Percentiles rank a stretch among this genome's conserved stretches.
phyloP scores from a whole-genome alignment of 257 asterid genomes.

The Solanum pennellii region DNA sequence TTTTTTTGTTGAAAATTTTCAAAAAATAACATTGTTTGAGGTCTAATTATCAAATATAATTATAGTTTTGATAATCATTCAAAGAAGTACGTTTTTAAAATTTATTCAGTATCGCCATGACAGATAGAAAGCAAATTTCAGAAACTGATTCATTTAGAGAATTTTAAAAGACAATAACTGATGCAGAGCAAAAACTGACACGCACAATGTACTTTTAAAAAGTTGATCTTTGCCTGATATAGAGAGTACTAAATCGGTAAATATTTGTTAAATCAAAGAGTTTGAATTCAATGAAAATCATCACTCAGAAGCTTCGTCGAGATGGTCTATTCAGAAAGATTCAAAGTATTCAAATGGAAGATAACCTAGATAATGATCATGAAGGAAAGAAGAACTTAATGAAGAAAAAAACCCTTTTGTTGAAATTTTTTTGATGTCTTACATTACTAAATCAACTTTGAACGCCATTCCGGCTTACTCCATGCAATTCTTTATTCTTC shows the following conservation, averaged over 20 bases:
- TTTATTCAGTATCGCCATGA: neutral
- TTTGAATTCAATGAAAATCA: neutral
- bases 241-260: neutral
- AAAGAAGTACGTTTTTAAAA: no score
- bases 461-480: no score
- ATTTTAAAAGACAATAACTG: neutral
- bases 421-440: no score
- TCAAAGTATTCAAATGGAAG: neutral
- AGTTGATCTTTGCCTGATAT: neutral
- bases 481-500: no score
- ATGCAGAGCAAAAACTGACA: neutral
- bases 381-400: no score
- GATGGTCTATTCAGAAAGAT: neutral
- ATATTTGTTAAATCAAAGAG: no score
- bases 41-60: neutral
- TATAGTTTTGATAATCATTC: neutral
- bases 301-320: neutral
- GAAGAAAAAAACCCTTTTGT: no score
- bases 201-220: neutral
- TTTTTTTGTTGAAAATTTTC: neutral
- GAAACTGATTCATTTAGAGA: no score
- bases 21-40: neutral
- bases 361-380: neutral
- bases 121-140: neutral
- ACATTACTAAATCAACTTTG: no score